A percentile compares a stretch with the other conserved stretches of the same genome.
These are phyloP conservation scores for Annulohypoxylon nitens DNA, from an alignment of 495 filamentous ascomycete genomes.

Conservation along the genomic window DNA sequence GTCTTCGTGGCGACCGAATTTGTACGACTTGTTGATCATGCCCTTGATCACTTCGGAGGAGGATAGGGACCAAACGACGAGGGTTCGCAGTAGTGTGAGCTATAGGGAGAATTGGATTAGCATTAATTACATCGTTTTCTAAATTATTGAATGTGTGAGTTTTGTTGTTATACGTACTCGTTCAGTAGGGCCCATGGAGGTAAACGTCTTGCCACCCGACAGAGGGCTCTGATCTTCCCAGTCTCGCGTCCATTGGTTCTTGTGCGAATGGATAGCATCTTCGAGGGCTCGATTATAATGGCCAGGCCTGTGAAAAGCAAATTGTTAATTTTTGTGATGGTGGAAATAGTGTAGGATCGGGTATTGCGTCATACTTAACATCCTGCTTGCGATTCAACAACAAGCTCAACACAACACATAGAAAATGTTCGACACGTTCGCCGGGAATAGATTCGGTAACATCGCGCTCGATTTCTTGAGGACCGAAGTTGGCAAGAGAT, in stretches of 20 bases:
- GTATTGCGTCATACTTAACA: conserved; percentile 82
- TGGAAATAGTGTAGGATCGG: conserved; percentile 30
- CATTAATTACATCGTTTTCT: background rate
- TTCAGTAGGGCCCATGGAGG: conserved; percentile 80
- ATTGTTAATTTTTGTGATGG: conserved; percentile 11
- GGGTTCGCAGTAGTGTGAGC: conserved; percentile 83
- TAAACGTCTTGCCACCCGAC: conserved; percentile 80
- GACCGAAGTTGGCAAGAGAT: conserved; percentile 86
- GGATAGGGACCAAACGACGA: conserved; percentile 90
- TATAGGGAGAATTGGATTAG: conserved; percentile 52
- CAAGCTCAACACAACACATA: conserved; percentile 89
- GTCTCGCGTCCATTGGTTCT: conserved; percentile 86
- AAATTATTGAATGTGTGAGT: background rate
- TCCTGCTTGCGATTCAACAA: conserved; percentile 97
- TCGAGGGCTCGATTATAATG: conserved; percentile 94
- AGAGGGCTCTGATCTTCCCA: conserved; percentile 92
- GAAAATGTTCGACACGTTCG: conserved; percentile 84
- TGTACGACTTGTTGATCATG: conserved; percentile 89
- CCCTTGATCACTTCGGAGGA: conserved; percentile 86
- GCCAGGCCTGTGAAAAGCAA: conserved; percentile 67
- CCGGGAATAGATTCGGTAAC: conserved; percentile 81
- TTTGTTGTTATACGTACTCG: conserved; percentile 71
- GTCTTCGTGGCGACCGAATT: conserved; percentile 87
- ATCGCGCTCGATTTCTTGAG: conserved; percentile 93
- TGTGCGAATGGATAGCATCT: conserved; percentile 88